phyloP scores from a whole-genome alignment of 2,329 filamentous ascomycete genomes.

The Apiospora phragmitis region DNA sequence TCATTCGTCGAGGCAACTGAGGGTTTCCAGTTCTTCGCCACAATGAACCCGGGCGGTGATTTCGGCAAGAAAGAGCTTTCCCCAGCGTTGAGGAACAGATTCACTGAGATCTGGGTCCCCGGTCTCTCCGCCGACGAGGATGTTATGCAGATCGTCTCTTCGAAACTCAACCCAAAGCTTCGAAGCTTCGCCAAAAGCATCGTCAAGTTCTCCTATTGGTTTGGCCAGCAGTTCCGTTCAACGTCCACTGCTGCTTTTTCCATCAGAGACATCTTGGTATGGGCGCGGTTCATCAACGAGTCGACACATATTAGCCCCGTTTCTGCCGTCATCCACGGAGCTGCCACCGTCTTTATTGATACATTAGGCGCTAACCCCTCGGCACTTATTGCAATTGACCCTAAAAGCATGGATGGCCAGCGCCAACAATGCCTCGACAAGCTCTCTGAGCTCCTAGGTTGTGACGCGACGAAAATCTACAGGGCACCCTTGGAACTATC shows the following conservation, averaged over 20 bases:
- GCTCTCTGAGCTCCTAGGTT: slow-evolving; percentile 65
- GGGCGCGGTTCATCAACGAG: slow-evolving; percentile 89
- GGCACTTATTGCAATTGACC: slow-evolving; percentile 73
- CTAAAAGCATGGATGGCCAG: slow-evolving; percentile 69
- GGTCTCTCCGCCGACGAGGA: slow-evolving; percentile 82
- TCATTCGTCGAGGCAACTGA: slow-evolving; percentile 74
- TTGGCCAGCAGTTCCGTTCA: slow-evolving; percentile 78
- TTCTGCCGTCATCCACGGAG: slow-evolving; percentile 70
- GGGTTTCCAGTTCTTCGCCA: slow-evolving; percentile 94
- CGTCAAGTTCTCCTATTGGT: slow-evolving; percentile 90
- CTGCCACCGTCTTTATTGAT: slow-evolving; percentile 93
- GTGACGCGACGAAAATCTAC: slow-evolving; percentile 67
- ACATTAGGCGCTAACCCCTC: slow-evolving; percentile 94
- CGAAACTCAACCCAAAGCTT: slow-evolving; percentile 64
- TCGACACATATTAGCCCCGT: slow-evolving; percentile 45
- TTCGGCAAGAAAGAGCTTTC: slow-evolving; percentile 98
- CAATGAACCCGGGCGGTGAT: slow-evolving; percentile 98
- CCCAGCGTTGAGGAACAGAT: slow-evolving; percentile 89
- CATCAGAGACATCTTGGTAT: slow-evolving; percentile 87
- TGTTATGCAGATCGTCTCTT: slow-evolving; percentile 79
- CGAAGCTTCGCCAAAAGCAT: slow-evolving; percentile 66
- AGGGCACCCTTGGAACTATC: slow-evolving; percentile 59
- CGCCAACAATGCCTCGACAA: slow-evolving; percentile 71
- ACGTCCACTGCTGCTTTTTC: slow-evolving; percentile 77
- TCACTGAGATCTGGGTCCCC: slow-evolving; percentile 98